These are phyloP conservation scores for Gonapodya sp. DNA, from an alignment of 192 early-diverging fungal species.

Conservation along the genomic window DNA sequence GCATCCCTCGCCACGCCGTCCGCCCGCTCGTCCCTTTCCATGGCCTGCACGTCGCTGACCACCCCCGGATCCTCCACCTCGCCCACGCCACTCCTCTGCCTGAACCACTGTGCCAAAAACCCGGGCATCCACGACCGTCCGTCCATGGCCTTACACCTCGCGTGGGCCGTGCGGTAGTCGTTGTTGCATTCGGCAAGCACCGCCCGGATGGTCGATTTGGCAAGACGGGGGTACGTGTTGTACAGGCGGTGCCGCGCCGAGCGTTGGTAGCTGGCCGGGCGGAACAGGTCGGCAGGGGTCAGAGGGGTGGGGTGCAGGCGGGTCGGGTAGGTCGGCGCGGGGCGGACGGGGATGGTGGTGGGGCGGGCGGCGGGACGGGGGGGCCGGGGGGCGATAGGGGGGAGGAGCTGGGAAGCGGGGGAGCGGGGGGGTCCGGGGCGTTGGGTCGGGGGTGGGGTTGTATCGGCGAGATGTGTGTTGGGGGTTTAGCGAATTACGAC, in stretches of 20 bases:
- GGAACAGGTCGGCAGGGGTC: not conserved
- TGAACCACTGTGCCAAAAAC: not conserved
- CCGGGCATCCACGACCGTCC: not conserved
- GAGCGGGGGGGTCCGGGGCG: too few species aligned
- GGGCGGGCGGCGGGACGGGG: not conserved
- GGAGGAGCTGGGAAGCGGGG: too few species aligned
- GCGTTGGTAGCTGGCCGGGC: not conserved
- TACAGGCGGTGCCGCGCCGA: not conserved
- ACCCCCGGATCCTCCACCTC: not conserved
- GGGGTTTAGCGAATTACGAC: too few species aligned
- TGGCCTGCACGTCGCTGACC: not conserved
- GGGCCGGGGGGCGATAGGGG: not conserved
- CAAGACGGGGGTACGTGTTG: not conserved
- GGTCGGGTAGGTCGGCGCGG: not conserved
- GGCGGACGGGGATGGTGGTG: not conserved
- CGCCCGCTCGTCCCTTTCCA: not conserved
- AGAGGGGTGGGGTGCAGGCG: not conserved
- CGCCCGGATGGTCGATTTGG: not conserved
- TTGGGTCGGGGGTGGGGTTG: too few species aligned
- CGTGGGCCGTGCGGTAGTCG: not conserved
- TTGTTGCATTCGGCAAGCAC: constrained; percentile 7
- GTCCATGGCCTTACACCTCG: not conserved
- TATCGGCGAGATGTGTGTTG: too few species aligned
- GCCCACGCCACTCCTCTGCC: not conserved
- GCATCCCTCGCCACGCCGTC: not conserved